A percentile compares a stretch with the other conserved stretches of the same genome.
Conservation (phyloP, 805 yeast species). For the Metschnikowia kofuensis region DNA sequence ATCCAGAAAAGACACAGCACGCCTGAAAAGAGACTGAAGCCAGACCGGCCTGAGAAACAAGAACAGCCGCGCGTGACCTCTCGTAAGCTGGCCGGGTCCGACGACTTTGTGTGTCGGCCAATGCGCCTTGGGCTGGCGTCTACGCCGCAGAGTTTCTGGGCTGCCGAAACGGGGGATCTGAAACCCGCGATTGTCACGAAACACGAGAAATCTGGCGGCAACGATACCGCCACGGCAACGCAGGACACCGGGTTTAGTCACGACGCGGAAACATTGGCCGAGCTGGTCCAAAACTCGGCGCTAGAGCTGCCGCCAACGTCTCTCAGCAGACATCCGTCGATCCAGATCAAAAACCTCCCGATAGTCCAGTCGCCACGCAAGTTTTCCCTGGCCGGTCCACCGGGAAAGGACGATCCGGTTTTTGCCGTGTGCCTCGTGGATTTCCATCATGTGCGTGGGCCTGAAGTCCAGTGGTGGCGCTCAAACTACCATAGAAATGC, state of each 20-base stretch:
- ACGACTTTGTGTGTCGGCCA: constrained; percentile 39
- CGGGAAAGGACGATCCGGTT: constrained; percentile 40
- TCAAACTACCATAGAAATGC: constrained; percentile 44
- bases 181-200: background rate
- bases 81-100: constrained; percentile 10
- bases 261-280: background rate
- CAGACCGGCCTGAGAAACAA: background rate
- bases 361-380: constrained; percentile 22
- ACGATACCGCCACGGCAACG: too few species aligned
- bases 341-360: constrained; percentile 39
- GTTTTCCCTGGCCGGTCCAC: constrained; percentile 26
- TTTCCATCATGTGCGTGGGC: constrained; percentile 89
- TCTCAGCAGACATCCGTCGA: constrained; percentile 18
- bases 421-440: constrained; percentile 89
- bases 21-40: background rate
- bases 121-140: constrained; percentile 26
- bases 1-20: constrained; percentile 12
- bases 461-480: constrained; percentile 88
- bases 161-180: background rate
- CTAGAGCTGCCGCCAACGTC: constrained; percentile 3
- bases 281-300: background rate
- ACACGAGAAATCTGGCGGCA: background rate
- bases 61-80: background rate
- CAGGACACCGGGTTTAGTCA: too few species aligned
- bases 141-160: background rate